Percentiles rank a stretch among this genome's conserved stretches.
These are phyloP conservation scores for Ogataea paraovalis DNA, from an alignment of 805 yeast species.

Conservation along the genomic window DNA sequence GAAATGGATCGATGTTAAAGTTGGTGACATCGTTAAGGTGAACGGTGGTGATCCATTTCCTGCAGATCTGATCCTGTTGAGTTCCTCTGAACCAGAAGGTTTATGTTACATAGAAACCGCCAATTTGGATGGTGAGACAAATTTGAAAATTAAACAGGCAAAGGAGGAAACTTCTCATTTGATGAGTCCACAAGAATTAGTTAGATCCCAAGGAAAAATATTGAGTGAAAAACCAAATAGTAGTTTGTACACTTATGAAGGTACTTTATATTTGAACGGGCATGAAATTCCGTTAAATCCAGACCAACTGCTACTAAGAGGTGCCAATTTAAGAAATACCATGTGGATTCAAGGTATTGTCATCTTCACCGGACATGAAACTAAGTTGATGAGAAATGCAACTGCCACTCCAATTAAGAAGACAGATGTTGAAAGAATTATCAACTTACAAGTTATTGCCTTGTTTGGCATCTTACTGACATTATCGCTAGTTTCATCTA, in stretches of 20 bases:
- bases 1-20: constrained; percentile 83
- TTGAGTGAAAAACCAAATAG: constrained; percentile 92
- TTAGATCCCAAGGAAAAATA: constrained; percentile 53
- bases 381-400: constrained; percentile 96
- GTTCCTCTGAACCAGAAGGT: constrained; percentile 98
- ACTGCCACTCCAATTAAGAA: constrained; percentile 97
- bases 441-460: constrained; percentile 87
- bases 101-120: constrained; percentile 97
- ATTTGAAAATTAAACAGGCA: constrained; percentile 90
- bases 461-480: constrained; percentile 75
- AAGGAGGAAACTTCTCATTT: constrained; percentile 69
- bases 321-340: constrained; percentile 93
- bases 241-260: constrained; percentile 91
- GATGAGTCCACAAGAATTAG: constrained; percentile 60
- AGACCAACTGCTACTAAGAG: constrained; percentile 87
- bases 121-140: constrained; percentile 96
- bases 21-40: constrained; percentile 87
- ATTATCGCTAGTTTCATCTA: constrained; percentile 73
- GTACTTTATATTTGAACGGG: constrained; percentile 62
- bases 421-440: constrained; percentile 94
- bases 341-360: constrained; percentile 94
- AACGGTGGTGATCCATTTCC: constrained; percentile 89
- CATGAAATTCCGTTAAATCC: constrained; percentile 72
- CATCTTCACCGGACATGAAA: constrained; percentile 96
- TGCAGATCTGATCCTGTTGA: constrained; percentile 79